Percentiles rank a stretch among this genome's conserved stretches.
phyloP scores from a whole-genome alignment of 805 yeast species.

The Naumovozyma baii region DNA sequence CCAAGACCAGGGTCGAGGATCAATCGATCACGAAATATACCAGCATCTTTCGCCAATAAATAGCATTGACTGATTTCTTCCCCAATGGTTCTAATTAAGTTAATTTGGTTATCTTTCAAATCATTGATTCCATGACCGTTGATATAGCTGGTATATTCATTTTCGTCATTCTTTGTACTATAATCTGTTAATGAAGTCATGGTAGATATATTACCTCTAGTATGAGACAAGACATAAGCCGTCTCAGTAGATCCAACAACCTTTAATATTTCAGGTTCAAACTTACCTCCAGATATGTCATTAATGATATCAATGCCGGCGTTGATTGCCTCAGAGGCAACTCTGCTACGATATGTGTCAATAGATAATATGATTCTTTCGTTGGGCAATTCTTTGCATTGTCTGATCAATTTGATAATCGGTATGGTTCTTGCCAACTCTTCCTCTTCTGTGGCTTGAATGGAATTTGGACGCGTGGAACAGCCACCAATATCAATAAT shows the following conservation, averaged over 20 bases:
- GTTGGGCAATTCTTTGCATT: slow-evolving; percentile 30
- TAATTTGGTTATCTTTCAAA: slow-evolving; percentile 17
- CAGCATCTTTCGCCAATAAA: slow-evolving; percentile 44
- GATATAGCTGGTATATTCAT: slow-evolving; percentile 10
- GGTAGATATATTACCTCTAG: slow-evolving; percentile 69
- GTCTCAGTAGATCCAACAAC: slow-evolving; percentile 55
- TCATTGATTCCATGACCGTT: slow-evolving; percentile 9
- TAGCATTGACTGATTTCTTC: slow-evolving; percentile 55
- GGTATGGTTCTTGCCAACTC: slow-evolving; percentile 69
- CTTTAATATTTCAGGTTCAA: slow-evolving; percentile 55
- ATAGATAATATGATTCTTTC: slow-evolving; percentile 51
- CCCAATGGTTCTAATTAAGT: slow-evolving; percentile 46
- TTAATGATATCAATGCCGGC: slow-evolving; percentile 89
- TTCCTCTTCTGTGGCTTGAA: slow-evolving; percentile 48
- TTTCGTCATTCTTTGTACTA: slow-evolving; percentile 2
- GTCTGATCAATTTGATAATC: slow-evolving; percentile 51
- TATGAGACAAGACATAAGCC: slow-evolving; percentile 75
- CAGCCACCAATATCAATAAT: slow-evolving; percentile 92
- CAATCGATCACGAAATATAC: slow-evolving; percentile 82
- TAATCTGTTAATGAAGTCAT: slow-evolving; percentile 59
- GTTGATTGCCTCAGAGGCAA: slow-evolving; percentile 57
- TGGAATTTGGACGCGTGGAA: slow-evolving; percentile 81
- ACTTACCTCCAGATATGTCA: slow-evolving; percentile 76
- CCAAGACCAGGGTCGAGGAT: slow-evolving; percentile 94
- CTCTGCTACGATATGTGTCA: slow-evolving; percentile 77